Conservation (phyloP, 805 yeast genomes). For the Schwanniomyces sp. region DNA sequence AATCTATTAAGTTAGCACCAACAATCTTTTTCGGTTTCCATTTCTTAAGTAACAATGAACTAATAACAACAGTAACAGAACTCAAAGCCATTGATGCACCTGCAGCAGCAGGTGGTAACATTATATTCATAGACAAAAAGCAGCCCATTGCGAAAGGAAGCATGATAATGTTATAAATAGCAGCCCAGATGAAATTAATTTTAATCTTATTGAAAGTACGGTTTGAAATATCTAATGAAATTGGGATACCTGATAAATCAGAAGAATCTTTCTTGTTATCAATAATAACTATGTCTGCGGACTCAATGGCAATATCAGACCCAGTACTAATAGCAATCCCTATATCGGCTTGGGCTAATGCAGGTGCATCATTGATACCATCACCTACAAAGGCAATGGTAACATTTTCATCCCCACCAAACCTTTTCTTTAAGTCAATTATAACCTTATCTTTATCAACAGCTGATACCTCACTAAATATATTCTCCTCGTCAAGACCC, state of each 20-base stretch:
- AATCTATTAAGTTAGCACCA: conserved; percentile 12
- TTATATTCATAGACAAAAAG: conserved; percentile 71
- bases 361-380: conserved; percentile 98
- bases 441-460: conserved; percentile 72
- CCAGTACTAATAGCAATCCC: conserved; percentile 94
- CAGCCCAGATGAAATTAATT: conserved; percentile 84
- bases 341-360: conserved; percentile 80
- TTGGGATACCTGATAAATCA: conserved; percentile 50
- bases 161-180: conserved; percentile 78
- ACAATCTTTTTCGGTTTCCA: conserved; percentile 49
- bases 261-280: conserved; percentile 25
- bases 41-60: conserved; percentile 68
- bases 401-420: conserved; percentile 29
- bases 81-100: conserved; percentile 92
- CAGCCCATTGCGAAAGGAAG: conserved; percentile 94
- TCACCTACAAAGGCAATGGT: conserved; percentile 90
- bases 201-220: conserved; percentile 74
- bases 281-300: conserved; percentile 88
- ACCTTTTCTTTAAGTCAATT: conserved; percentile 49
- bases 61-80: conserved; percentile 82
- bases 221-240: conserved; percentile 67
- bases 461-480: conserved; percentile 78
- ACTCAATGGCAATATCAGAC: conserved; percentile 93
- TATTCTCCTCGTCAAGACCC: conserved; percentile 62
- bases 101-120: conserved; percentile 85